Conservation (phyloP, 805 yeast genomes). For the Yamadazyma nakazawae region DNA sequence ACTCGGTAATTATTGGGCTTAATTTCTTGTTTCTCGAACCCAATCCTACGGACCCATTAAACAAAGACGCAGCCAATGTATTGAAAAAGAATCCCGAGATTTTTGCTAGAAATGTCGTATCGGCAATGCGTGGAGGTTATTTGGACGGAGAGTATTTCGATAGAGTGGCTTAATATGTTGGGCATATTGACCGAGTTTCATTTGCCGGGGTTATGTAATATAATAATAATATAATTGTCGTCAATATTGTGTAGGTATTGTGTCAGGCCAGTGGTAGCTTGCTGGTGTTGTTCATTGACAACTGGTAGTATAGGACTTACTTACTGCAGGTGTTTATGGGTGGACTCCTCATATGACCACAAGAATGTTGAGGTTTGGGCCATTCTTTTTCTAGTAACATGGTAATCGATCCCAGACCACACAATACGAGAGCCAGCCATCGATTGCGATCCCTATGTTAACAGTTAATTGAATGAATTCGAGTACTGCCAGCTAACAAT, state of each 20-base stretch:
- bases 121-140: conserved; percentile 70
- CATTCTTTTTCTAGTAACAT: too few relatives aligned
- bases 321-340: too few relatives aligned
- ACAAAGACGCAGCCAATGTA: conserved; percentile 78
- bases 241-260: too few relatives aligned
- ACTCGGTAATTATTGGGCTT: conserved; percentile 78
- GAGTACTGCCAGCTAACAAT: not conserved
- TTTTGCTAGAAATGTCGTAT: conserved; percentile 56
- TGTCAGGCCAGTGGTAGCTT: too few relatives aligned
- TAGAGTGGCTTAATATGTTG: conserved; percentile 34
- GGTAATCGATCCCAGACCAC: not conserved
- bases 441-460: not conserved
- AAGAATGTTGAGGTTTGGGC: too few relatives aligned
- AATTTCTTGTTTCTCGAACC: conserved; percentile 86
- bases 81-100: conserved; percentile 32
- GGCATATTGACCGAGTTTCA: not conserved
- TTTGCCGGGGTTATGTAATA: not conserved
- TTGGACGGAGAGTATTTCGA: conserved; percentile 63
- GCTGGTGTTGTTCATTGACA: too few relatives aligned
- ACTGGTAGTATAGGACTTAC: too few relatives aligned
- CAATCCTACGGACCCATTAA: conserved; percentile 87
- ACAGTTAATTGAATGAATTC: not conserved
- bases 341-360: too few relatives aligned
- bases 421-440: not conserved
- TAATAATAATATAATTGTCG: too few relatives aligned